These are phyloP conservation scores for Pythium aristosporum DNA, from an alignment of 352 stramenopile genomes.

Conservation along the genomic window DNA sequence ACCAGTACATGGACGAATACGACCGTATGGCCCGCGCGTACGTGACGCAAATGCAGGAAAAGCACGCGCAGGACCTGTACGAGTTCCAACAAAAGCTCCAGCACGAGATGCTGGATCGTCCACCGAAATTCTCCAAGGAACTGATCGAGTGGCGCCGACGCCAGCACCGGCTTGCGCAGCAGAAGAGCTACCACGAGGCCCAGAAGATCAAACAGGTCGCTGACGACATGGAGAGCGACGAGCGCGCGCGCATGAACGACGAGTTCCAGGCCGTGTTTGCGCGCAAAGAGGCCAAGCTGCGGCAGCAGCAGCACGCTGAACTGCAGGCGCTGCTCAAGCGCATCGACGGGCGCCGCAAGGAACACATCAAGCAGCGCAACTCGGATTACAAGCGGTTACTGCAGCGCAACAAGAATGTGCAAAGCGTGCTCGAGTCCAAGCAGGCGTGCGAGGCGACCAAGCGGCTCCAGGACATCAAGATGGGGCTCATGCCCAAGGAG, in stretches of 20 bases:
- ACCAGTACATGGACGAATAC: conserved; percentile 95
- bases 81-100: conserved; percentile 90
- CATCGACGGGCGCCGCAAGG: conserved; percentile 92
- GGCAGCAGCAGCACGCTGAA: conserved; percentile 92
- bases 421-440: conserved; percentile 92
- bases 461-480: conserved; percentile 80
- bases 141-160: conserved; percentile 93
- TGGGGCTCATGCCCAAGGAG: conserved; percentile 72
- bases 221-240: conserved; percentile 92
- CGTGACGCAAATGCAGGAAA: conserved; percentile 94
- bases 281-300: conserved; percentile 89
- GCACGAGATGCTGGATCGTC: conserved; percentile 82
- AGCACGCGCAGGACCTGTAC: conserved; percentile 80
- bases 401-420: conserved; percentile 95
- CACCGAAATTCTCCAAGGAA: conserved; percentile 93
- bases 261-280: conserved; percentile 72
- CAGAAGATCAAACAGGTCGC: conserved; percentile 95
- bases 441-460: conserved; percentile 80
- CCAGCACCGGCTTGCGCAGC: conserved; percentile 92
- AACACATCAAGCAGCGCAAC: conserved; percentile 93
- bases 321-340: conserved; percentile 92
- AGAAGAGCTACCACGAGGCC: conserved; percentile 93
- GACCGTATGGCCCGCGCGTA: conserved; percentile 94
- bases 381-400: conserved; percentile 92
- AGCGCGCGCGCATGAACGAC: conserved; percentile 88